phyloP scores from a whole-genome alignment of 306 rosid genomes.

The Cucumis cinereus region DNA sequence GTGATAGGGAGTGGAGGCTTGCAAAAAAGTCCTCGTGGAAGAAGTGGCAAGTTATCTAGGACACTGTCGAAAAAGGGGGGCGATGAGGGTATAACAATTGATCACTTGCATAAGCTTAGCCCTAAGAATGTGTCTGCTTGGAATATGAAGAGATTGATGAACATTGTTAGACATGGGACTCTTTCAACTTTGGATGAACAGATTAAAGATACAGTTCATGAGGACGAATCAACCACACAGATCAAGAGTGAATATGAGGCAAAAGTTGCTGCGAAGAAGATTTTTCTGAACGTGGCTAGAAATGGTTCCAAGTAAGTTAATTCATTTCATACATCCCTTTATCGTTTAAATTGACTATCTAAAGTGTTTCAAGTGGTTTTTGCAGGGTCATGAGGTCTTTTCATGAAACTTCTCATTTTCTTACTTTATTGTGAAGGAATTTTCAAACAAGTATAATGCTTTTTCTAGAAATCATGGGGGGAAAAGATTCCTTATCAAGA shows the following conservation, averaged over 20 bases:
- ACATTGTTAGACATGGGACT: conserved; percentile 51
- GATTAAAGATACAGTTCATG: conserved; percentile 26
- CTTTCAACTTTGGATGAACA: conserved; percentile 67
- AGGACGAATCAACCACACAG: conserved; percentile 37
- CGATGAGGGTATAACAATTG: conserved; percentile 63
- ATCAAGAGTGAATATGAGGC: conserved; percentile 72
- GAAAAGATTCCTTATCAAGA: neutral
- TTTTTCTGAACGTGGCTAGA: conserved; percentile 70
- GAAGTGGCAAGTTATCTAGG: conserved; percentile 30
- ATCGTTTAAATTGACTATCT: no score
- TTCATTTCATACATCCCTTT: neutral
- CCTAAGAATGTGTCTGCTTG: conserved; percentile 80
- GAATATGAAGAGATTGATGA: conserved; percentile 89
- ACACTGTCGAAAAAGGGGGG: conserved; percentile 27
- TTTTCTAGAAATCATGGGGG: neutral
- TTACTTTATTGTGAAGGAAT: neutral
- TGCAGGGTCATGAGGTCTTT: neutral
- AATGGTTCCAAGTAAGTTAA: conserved; percentile 45
- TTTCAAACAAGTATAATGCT: neutral
- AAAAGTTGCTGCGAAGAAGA: conserved; percentile 67
- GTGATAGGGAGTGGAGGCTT: conserved; percentile 33
- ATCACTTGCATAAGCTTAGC: conserved; percentile 59
- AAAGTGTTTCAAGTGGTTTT: neutral
- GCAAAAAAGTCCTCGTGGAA: conserved; percentile 26
- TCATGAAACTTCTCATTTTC: neutral